These are phyloP conservation scores for Pseudocercospora fijiensis DNA, from an alignment of 2,329 filamentous ascomycete species.

Conservation along the genomic window DNA sequence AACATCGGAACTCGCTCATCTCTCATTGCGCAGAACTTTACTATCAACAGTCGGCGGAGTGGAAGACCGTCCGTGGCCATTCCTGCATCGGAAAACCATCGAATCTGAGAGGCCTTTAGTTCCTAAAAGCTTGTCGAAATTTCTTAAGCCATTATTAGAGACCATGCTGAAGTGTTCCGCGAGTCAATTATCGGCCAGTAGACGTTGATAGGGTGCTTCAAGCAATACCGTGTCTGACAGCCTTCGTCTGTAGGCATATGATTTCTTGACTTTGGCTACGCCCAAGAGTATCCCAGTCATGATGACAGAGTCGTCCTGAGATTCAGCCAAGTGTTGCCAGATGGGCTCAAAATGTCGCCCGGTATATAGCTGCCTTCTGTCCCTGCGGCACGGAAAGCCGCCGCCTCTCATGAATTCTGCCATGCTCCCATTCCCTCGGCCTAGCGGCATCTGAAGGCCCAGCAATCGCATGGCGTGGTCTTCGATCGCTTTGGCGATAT, in stretches of 20 bases:
- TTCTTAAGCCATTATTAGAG: no score
- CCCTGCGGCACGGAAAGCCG: neutral
- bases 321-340: neutral
- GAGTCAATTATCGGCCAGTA: no score
- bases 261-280: neutral
- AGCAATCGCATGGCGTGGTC: neutral
- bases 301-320: neutral
- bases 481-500: slow-evolving; percentile 16
- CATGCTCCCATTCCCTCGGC: neutral
- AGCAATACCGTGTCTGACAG: neutral
- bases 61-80: no score
- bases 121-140: no score
- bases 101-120: no score
- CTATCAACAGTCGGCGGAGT: neutral
- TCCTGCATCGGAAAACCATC: no score
- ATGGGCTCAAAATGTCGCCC: neutral
- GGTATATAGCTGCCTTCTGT: neutral
- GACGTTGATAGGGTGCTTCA: neutral
- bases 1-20: neutral
- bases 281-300: neutral
- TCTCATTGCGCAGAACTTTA: neutral
- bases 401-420: neutral
- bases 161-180: no score
- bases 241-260: neutral
- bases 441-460: neutral